phyloP scores from a whole-genome alignment of 805 yeast genomes.

The Saccharomyces paradoxus region DNA sequence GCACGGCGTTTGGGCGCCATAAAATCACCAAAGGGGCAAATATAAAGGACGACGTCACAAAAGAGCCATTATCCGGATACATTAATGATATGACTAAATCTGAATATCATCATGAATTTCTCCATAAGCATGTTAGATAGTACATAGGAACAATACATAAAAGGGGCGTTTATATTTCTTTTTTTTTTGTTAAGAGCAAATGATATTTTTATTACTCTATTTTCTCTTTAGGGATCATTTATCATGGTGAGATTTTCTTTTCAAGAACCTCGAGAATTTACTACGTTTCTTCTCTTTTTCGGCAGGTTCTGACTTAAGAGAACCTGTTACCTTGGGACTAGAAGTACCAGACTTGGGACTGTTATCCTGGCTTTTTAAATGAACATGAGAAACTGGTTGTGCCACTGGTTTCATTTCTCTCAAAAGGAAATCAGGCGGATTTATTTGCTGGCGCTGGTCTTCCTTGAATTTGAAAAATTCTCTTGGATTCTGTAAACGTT shows the following conservation, averaged over 20 bases:
- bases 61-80: slow-evolving; percentile 10
- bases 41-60: slow-evolving; percentile 16
- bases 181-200: background rate
- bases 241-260: slow-evolving; percentile 15
- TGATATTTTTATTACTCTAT: background rate
- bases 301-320: slow-evolving; percentile 5
- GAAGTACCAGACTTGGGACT: slow-evolving; percentile 2
- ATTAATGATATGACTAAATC: slow-evolving; percentile 33
- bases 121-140: slow-evolving; percentile 34
- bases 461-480: slow-evolving; percentile 36
- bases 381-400: slow-evolving; percentile 22
- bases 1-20: slow-evolving; percentile 20
- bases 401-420: slow-evolving; percentile 24
- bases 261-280: slow-evolving; percentile 41
- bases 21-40: slow-evolving; percentile 13
- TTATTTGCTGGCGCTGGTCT: slow-evolving; percentile 28
- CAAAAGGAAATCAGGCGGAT: slow-evolving; percentile 39
- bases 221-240: slow-evolving; percentile 2
- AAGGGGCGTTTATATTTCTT: background rate
- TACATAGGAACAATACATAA: background rate
- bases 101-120: slow-evolving; percentile 36
- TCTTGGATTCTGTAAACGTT: slow-evolving; percentile 32
- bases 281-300: slow-evolving; percentile 39
- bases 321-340: slow-evolving; percentile 4
- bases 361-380: slow-evolving; percentile 11